These are phyloP conservation scores for Eurotiales sp. DNA, from an alignment of 2,329 filamentous ascomycete genomes.

Conservation along the genomic window DNA sequence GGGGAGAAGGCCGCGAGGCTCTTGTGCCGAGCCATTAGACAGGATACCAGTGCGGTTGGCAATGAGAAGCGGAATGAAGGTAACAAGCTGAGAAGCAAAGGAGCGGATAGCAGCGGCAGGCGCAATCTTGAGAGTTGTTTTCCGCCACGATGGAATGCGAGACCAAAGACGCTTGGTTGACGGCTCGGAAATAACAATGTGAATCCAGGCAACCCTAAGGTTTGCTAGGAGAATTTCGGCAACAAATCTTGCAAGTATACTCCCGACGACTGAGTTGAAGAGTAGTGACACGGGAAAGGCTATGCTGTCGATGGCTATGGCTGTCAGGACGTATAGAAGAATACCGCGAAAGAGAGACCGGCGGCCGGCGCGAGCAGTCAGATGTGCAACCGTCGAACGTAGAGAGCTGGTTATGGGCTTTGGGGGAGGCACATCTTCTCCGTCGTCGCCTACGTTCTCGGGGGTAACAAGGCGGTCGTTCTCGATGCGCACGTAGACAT, in stretches of 20 bases:
- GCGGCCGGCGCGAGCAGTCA: slow-evolving; percentile 62
- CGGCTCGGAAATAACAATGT: slow-evolving; percentile 74
- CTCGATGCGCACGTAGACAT: slow-evolving; percentile 49
- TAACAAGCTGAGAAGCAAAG: slow-evolving; percentile 49
- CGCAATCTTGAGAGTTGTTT: slow-evolving; percentile 65
- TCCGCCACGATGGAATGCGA: slow-evolving; percentile 62
- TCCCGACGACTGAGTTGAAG: slow-evolving; percentile 28
- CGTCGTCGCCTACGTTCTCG: slow-evolving; percentile 31
- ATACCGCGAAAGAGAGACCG: slow-evolving; percentile 68
- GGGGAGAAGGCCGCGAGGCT: slow-evolving; percentile 33
- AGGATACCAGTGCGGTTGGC: slow-evolving; percentile 49
- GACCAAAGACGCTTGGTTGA: slow-evolving; percentile 61
- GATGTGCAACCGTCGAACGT: slow-evolving; percentile 55
- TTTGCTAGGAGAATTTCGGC: slow-evolving; percentile 62
- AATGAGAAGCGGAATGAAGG: slow-evolving; percentile 38
- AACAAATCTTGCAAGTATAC: slow-evolving; percentile 51
- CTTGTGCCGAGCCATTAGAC: slow-evolving; percentile 31
- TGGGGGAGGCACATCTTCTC: slow-evolving; percentile 44
- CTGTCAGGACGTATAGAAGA: slow-evolving; percentile 47
- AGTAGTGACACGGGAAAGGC: slow-evolving; percentile 44
- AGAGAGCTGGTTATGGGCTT: slow-evolving; percentile 61
- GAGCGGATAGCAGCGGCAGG: slow-evolving; percentile 64
- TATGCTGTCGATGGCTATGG: slow-evolving; percentile 41
- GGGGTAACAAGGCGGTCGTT: slow-evolving; percentile 34
- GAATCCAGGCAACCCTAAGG: slow-evolving; percentile 74